Conservation (phyloP, 805 yeast species). For the Saccharomyces eubayanus region DNA sequence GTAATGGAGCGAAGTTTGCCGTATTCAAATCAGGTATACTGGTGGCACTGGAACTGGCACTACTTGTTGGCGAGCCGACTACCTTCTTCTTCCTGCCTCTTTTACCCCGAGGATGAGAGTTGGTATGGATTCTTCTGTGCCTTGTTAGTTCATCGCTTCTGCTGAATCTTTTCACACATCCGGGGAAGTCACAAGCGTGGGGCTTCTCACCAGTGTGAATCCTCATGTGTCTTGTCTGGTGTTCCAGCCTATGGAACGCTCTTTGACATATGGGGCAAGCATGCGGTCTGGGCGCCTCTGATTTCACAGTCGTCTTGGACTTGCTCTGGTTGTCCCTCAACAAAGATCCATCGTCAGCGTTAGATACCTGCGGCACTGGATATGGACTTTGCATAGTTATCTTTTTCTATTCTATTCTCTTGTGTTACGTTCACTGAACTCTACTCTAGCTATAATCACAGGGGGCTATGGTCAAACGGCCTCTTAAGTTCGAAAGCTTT, state of each 20-base stretch:
- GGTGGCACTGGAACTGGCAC: neutral
- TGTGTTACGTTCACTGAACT: neutral
- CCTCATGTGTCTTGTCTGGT: conserved; percentile 69
- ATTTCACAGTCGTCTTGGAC: neutral
- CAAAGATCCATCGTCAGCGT: neutral
- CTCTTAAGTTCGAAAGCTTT: neutral
- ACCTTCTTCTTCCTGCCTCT: conserved; percentile 36
- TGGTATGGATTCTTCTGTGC: conserved; percentile 64
- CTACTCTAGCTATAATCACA: neutral
- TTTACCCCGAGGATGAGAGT: conserved; percentile 60
- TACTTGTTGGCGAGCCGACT: neutral
- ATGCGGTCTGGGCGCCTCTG: conserved; percentile 45
- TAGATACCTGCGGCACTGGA: neutral
- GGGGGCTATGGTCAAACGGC: neutral
- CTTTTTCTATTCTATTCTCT: too few species aligned
- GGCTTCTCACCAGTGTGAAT: conserved; percentile 82
- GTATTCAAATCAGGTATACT: neutral
- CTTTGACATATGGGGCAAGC: conserved; percentile 67
- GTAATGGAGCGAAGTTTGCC: conserved; percentile 5
- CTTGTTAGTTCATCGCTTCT: conserved; percentile 69
- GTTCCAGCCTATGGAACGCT: conserved; percentile 69
- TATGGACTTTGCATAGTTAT: neutral
- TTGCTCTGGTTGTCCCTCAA: neutral
- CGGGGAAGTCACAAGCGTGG: conserved; percentile 64
- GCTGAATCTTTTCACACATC: conserved; percentile 59